These are phyloP conservation scores for Claviceps arundinis DNA, from an alignment of 2,329 filamentous ascomycete genomes.

Conservation along the genomic window DNA sequence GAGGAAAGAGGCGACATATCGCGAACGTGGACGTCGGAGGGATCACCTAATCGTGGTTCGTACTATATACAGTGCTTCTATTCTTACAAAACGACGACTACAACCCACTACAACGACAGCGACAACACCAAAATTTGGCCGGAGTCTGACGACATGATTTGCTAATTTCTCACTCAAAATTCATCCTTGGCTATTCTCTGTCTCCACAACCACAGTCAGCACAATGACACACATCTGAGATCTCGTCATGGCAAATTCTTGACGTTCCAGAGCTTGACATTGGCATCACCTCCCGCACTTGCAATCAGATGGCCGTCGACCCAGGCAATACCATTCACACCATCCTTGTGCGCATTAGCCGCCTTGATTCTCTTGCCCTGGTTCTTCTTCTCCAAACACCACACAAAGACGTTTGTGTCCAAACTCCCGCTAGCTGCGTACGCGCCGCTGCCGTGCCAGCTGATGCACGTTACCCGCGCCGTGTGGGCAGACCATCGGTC, in stretches of 20 bases:
- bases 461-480: constrained; percentile 41
- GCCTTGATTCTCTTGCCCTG: constrained; percentile 77
- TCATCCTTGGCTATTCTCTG: no score
- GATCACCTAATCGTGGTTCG: background rate
- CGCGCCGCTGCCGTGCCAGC: constrained; percentile 67
- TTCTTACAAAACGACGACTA: no score
- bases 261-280: constrained; percentile 71
- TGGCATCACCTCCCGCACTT: constrained; percentile 75
- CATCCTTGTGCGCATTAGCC: constrained; percentile 87
- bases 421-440: constrained; percentile 74
- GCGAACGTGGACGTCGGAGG: no score
- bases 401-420: constrained; percentile 86
- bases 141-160: no score
- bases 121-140: no score
- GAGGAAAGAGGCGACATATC: background rate
- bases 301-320: constrained; percentile 56
- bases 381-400: constrained; percentile 66
- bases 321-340: constrained; percentile 81
- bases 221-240: background rate
- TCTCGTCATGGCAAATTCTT: constrained; percentile 20
- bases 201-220: no score
- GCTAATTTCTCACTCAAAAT: no score
- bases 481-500: constrained; percentile 56
- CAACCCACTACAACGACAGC: no score
- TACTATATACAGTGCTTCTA: no score